A percentile compares a stretch with the other conserved stretches of the same genome.
Evolutionary conservation across 352 stramenopile species (phyloP).

Genomic region (Phytophthora palmivora): DNA sequence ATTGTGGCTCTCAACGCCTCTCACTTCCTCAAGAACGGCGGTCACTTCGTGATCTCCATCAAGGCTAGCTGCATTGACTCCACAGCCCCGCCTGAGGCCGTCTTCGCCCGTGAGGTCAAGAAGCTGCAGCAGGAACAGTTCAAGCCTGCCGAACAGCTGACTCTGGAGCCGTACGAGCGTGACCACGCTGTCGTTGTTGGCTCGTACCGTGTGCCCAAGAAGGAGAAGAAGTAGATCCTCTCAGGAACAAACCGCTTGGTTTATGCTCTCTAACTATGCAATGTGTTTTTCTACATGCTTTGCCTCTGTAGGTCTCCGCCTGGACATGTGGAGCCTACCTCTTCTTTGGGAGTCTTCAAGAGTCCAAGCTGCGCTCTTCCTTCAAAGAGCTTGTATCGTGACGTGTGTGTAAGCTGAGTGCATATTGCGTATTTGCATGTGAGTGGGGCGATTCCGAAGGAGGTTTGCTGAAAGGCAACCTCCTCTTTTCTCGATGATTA

Average conservation of each 20-base stretch:
- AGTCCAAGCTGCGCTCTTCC: slow-evolving; percentile 35
- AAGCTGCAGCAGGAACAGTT: slow-evolving; percentile 99
- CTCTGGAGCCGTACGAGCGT: slow-evolving; percentile 99
- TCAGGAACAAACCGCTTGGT: slow-evolving; percentile 29
- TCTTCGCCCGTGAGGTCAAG: slow-evolving; percentile 97
- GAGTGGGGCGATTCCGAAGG: slow-evolving; percentile 35
- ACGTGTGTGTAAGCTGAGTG: slow-evolving; percentile 10
- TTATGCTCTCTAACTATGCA: slow-evolving; percentile 46
- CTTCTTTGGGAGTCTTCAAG: slow-evolving; percentile 25
- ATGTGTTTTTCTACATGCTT: slow-evolving; percentile 45
- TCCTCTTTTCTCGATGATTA: slow-evolving; percentile 82
- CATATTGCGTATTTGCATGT: slow-evolving; percentile 33
- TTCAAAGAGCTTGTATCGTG: background rate
- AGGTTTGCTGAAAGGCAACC: slow-evolving; percentile 26
- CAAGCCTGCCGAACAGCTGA: slow-evolving; percentile 99
- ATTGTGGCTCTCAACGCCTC: slow-evolving; percentile 99
- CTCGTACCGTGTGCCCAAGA: slow-evolving; percentile 95
- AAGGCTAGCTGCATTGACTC: slow-evolving; percentile 99
- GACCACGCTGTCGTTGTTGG: slow-evolving; percentile 99
- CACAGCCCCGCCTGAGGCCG: slow-evolving; percentile 97
- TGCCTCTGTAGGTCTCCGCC: slow-evolving; percentile 46
- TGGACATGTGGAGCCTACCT: slow-evolving; percentile 34
- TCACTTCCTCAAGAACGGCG: slow-evolving; percentile 99
- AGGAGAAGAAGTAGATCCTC: slow-evolving; percentile 88
- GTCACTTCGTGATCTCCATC: slow-evolving; percentile 99